A percentile compares a stretch with the other conserved stretches of the same genome.
Evolutionary conservation across 768 basidiomycete species (phyloP).

Genomic region (Leucogyrophana mollusca): DNA sequence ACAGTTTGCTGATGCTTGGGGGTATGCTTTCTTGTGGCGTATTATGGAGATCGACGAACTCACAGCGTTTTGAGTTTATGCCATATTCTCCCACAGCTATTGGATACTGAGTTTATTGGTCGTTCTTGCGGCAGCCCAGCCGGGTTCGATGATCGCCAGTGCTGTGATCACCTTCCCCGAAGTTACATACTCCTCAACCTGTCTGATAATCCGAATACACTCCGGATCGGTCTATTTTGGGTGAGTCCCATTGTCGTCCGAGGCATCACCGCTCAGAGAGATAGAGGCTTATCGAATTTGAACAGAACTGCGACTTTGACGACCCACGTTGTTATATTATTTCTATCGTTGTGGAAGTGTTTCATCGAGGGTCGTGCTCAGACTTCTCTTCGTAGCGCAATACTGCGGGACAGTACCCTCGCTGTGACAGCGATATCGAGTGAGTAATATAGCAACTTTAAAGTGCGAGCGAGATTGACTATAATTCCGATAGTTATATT

Average conservation of each 20-base stretch:
- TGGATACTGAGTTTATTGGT: slow-evolving; percentile 10
- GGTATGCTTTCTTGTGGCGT: slow-evolving; percentile 9
- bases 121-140: slow-evolving; percentile 7
- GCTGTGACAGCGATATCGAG: slow-evolving; percentile 11
- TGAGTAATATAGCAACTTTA: slow-evolving; percentile 4
- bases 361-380: background rate
- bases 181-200: slow-evolving; percentile 12
- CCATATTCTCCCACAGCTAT: slow-evolving; percentile 11
- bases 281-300: background rate
- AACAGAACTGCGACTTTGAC: slow-evolving; percentile 18
- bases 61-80: slow-evolving; percentile 11
- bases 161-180: slow-evolving; percentile 10
- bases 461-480: background rate
- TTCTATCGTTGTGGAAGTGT: slow-evolving; percentile 19
- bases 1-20: slow-evolving; percentile 14
- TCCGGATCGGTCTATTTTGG: slow-evolving; percentile 17
- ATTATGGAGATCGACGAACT: slow-evolving; percentile 1
- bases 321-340: slow-evolving; percentile 9
- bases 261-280: too few species aligned
- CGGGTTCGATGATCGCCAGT: slow-evolving; percentile 16
- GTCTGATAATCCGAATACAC: slow-evolving; percentile 11
- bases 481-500: slow-evolving; percentile 8
- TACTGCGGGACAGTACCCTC: slow-evolving; percentile 17
- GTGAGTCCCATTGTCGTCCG: slow-evolving; percentile 5
- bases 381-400: slow-evolving; percentile 4